Evolutionary conservation across 306 rosid species (phyloP).

Genomic region (Dalbergia oliveri): DNA sequence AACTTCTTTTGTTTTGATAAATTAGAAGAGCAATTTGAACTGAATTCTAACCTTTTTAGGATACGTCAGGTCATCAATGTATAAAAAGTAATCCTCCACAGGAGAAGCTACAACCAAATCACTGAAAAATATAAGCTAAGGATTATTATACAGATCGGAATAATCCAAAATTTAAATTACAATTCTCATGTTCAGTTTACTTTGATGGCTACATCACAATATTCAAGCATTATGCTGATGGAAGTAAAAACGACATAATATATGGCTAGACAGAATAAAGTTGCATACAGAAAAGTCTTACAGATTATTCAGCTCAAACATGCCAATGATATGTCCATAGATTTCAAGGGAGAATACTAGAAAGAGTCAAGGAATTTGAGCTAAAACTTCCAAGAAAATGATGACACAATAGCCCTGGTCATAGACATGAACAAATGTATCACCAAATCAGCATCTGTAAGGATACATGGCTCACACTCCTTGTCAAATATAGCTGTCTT

Average conservation of each 20-base stretch:
- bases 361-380: conserved; percentile 64
- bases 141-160: conserved; percentile 27
- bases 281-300: conserved; percentile 54
- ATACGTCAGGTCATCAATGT: conserved; percentile 72
- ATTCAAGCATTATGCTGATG: conserved; percentile 28
- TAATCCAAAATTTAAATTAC: conserved; percentile 14
- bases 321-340: conserved; percentile 93
- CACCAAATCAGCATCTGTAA: conserved; percentile 47
- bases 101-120: conserved; percentile 98
- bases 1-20: conserved; percentile 28
- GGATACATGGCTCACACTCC: conserved; percentile 95
- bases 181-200: conserved; percentile 30
- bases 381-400: conserved; percentile 28
- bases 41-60: conserved; percentile 71
- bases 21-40: conserved; percentile 21
- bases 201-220: conserved; percentile 32
- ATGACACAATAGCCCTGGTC: conserved; percentile 14
- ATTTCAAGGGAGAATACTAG: conserved; percentile 93
- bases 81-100: conserved; percentile 92
- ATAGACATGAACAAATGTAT: conserved; percentile 43
- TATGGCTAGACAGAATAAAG: conserved; percentile 36
- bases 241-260: conserved; percentile 34
- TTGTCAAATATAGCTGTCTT: conserved; percentile 79
- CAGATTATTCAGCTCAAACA: conserved; percentile 98
- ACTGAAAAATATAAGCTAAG: conserved; percentile 57